Conservation (phyloP, 176 grass and related monocot species). For the Phragmites australis region DNA sequence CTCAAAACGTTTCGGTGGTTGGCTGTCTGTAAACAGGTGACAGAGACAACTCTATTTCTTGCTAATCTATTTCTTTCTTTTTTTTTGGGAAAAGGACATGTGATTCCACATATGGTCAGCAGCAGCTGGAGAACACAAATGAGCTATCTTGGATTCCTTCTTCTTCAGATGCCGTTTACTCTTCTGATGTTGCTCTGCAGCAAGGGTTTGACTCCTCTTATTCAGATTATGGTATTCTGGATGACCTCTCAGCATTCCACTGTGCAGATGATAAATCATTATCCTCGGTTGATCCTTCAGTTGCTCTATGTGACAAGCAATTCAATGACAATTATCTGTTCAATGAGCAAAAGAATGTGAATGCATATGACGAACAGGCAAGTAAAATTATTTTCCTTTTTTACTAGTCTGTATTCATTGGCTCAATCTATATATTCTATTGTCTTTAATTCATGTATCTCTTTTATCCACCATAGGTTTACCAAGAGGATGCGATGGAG, state of each 20-base stretch:
- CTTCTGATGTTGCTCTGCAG: constrained; percentile 56
- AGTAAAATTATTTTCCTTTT: constrained; percentile 28
- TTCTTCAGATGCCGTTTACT: constrained; percentile 66
- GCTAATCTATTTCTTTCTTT: constrained; percentile 6
- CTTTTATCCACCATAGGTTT: constrained; percentile 38
- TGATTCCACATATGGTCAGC: constrained; percentile 72
- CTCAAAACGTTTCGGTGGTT: constrained; percentile 10
- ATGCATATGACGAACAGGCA: constrained; percentile 52
- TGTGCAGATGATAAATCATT: constrained; percentile 49
- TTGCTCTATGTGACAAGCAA: constrained; percentile 41
- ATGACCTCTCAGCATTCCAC: constrained; percentile 50
- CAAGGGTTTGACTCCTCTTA: constrained; percentile 50
- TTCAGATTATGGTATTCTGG: constrained; percentile 57
- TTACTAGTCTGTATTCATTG: constrained; percentile 10
- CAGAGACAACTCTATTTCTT: not conserved
- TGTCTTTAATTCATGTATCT: no score
- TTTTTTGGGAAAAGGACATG: constrained; percentile 49
- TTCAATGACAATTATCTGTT: constrained; percentile 40
- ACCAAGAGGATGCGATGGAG: constrained; percentile 57
- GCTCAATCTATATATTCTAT: not conserved
- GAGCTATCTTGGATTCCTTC: constrained; percentile 76
- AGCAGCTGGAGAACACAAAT: constrained; percentile 54
- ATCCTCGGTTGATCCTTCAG: constrained; percentile 33
- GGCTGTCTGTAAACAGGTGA: not conserved
- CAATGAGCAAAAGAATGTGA: constrained; percentile 43